Percentiles rank a stretch among this genome's conserved stretches.
These are phyloP conservation scores for Coemansia sp. DNA, from an alignment of 371 early-diverging fungal genomes.

Conservation along the genomic window DNA sequence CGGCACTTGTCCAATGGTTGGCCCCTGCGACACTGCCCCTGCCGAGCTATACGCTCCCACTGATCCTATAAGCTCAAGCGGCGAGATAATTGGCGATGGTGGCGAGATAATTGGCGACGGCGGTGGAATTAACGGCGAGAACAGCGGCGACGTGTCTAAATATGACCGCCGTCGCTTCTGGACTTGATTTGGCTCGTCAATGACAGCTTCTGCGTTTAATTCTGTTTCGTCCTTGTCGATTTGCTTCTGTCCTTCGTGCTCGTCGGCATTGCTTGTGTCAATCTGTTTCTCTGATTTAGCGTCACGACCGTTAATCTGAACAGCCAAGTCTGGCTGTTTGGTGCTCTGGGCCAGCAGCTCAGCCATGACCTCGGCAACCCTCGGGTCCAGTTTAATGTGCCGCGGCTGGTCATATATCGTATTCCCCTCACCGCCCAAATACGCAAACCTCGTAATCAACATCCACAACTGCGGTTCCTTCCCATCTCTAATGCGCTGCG, in stretches of 20 bases:
- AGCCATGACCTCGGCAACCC: conserved; percentile 3
- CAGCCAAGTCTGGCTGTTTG: background rate
- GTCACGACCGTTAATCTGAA: too few relatives aligned
- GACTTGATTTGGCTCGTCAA: background rate
- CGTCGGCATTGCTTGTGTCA: background rate
- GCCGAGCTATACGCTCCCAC: background rate
- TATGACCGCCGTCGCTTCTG: background rate
- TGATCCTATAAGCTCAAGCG: background rate
- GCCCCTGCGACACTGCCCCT: background rate
- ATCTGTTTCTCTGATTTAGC: background rate
- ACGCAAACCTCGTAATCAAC: conserved; percentile 25
- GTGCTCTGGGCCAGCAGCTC: background rate
- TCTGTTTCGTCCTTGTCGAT: background rate
- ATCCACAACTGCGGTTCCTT: conserved; percentile 38
- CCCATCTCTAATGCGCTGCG: conserved; percentile 9
- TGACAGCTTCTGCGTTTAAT: background rate
- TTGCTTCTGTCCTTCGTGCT: background rate
- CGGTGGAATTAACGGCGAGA: background rate
- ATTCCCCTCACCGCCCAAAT: conserved; percentile 39
- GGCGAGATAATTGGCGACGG: too few relatives aligned
- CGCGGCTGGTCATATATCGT: conserved; percentile 23
- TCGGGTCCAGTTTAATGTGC: conserved; percentile 5
- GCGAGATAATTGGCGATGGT: background rate
- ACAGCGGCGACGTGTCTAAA: background rate
- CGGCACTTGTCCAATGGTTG: conserved; percentile 21